Conservation (phyloP, 2,329 filamentous ascomycete genomes). For the Botrytis galanthina region DNA sequence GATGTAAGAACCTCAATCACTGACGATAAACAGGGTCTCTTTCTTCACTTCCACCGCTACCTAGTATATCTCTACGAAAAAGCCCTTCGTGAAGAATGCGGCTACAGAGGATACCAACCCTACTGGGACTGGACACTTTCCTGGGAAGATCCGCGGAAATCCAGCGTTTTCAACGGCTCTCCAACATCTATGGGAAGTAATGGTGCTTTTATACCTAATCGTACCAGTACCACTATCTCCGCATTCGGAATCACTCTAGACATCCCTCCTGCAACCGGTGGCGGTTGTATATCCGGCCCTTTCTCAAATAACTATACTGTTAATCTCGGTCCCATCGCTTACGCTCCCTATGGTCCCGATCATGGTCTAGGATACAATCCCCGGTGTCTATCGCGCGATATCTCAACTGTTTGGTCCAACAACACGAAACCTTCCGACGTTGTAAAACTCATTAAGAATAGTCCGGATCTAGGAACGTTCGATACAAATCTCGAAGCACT, state of each 20-base stretch:
- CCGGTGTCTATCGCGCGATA: conserved; percentile 11
- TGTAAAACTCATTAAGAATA: neutral
- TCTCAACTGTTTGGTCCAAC: neutral
- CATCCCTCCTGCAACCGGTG: conserved; percentile 50
- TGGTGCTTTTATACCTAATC: conserved; percentile 40
- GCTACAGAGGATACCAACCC: conserved; percentile 45
- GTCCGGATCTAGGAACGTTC: neutral
- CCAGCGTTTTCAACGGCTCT: conserved; percentile 55
- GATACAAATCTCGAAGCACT: neutral
- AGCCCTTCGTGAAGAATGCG: conserved; percentile 45
- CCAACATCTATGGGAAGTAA: conserved; percentile 51
- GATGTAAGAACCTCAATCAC: too few relatives aligned
- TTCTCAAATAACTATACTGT: conserved; percentile 12
- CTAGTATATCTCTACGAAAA: conserved; percentile 45
- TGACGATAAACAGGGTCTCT: conserved; percentile 23
- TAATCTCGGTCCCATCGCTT: conserved; percentile 9
- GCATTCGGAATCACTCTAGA: conserved; percentile 30
- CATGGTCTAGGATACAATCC: conserved; percentile 13
- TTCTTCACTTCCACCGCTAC: conserved; percentile 40
- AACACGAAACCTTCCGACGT: conserved; percentile 9
- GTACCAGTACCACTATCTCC: conserved; percentile 33
- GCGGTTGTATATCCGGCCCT: conserved; percentile 45
- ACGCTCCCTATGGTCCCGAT: neutral
- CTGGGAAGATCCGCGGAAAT: conserved; percentile 43
- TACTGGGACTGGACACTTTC: conserved; percentile 18